A percentile compares a stretch with the other conserved stretches of the same genome.
Conservation (phyloP, 2,329 filamentous ascomycete genomes). For the Diaporthe sp. region DNA sequence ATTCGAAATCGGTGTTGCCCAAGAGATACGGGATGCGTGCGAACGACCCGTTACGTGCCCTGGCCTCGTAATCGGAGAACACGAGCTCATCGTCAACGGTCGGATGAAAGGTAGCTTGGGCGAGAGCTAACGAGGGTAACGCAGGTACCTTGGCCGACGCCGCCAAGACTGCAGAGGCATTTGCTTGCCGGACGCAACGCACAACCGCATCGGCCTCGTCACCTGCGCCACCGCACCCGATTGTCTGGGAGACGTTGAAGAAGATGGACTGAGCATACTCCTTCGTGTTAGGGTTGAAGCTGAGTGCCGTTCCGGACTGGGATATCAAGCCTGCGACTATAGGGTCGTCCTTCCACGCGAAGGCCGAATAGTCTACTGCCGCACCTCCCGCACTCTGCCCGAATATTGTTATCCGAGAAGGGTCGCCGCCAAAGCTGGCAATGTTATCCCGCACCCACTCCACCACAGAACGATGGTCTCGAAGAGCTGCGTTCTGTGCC, state of each 20-base stretch:
- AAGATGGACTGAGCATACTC: constrained; percentile 33
- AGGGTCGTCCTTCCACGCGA: constrained; percentile 20
- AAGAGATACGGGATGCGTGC: constrained; percentile 27
- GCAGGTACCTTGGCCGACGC: constrained; percentile 16
- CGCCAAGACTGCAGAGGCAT: constrained; percentile 25
- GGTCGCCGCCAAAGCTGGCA: constrained; percentile 30
- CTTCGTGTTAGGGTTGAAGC: constrained; percentile 30
- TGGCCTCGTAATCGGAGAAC: constrained; percentile 32
- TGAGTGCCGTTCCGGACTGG: constrained; percentile 33
- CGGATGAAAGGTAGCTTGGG: constrained; percentile 29
- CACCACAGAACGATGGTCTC: constrained; percentile 31
- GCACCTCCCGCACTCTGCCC: constrained; percentile 32
- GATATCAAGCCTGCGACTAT: constrained; percentile 24
- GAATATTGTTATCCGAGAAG: constrained; percentile 27
- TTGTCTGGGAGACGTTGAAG: constrained; percentile 32
- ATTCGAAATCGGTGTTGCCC: constrained; percentile 27
- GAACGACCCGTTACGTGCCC: constrained; percentile 29
- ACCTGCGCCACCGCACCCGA: constrained; percentile 27
- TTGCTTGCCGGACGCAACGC: constrained; percentile 24
- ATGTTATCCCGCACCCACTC: constrained; percentile 36
- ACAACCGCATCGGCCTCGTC: constrained; percentile 9
- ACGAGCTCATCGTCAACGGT: constrained; percentile 34
- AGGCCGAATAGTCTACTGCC: constrained; percentile 41
- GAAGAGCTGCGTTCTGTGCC: constrained; percentile 28
- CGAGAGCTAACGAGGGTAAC: constrained; percentile 12